Evolutionary conservation across 768 basidiomycete species (phyloP), one percentile per base, ranked within the genome.

Genomic region (Suillus brevipes): DNA sequence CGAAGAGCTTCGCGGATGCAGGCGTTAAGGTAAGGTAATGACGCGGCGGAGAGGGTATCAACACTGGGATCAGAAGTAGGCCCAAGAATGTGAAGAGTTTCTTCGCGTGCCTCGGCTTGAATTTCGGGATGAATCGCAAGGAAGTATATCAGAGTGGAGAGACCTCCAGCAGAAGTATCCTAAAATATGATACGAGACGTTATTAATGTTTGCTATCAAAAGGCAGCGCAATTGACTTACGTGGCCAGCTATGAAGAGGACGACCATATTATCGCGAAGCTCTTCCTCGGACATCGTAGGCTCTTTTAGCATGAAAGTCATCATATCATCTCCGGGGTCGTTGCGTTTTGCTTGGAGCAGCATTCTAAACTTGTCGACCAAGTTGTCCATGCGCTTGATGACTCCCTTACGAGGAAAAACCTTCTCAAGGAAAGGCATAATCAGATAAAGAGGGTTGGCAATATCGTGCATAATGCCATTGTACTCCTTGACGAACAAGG

Each of bases 1-100:
- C 80, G 79, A 13, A 81, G 64, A 5, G 80, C 70, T 71, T 81
- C 80, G 61, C 77, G 74, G 61, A 81, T 78, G 69, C 78, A 79
- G 5, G 81, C 80, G 60, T 72, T 71, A 14, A 79, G 67, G 68
- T 74, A 79, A 12, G 72, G 73, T 55, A 78, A 67, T 25, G 60
- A 61, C 25, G 36, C 36, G 47, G 66, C 64, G 10, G 68, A 64
- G 53, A 77, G 71, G 55, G 78, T 73, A 42, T 70, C 72, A 2
- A 76, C 60, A 1, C 72, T 71, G 34, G 78, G 77, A 37, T 81
- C 75, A 6, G 72, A 63, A 9, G 70, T 68, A 23, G 64, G 61
- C 3, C 73, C 71, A 10, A 81, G 67, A 37, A 75, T 67, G 6
- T 64, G 59, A n/a, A 76, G 68, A 34, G 80, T 73, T 71, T 83